A percentile compares a stretch with the other conserved stretches of the same genome.
Evolutionary conservation across 2,329 filamentous ascomycete genomes (phyloP).

Genomic region (Penicillium sp.): DNA sequence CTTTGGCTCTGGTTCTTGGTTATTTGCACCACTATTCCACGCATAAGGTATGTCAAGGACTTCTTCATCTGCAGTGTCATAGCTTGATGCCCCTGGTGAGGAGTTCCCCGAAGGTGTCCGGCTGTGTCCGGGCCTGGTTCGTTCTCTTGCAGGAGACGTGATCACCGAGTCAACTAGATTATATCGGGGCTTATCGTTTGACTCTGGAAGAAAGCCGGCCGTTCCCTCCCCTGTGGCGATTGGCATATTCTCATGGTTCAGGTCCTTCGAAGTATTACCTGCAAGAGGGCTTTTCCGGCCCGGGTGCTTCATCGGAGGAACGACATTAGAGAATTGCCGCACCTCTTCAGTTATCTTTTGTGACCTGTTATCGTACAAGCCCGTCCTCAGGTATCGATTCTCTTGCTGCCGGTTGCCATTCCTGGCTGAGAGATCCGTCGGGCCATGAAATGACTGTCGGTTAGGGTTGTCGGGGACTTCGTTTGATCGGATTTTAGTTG

Average conservation of each 20-base stretch:
- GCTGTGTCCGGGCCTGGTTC: constrained; percentile 5
- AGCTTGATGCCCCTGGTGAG: constrained; percentile 29
- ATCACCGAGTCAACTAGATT: background rate
- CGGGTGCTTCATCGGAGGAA: constrained; percentile 13
- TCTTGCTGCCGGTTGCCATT: background rate
- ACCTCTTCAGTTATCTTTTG: constrained; percentile 1
- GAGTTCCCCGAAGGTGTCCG: constrained; percentile 15
- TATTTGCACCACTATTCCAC: background rate
- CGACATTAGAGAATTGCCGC: background rate
- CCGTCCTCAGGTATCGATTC: background rate
- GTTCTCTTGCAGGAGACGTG: background rate
- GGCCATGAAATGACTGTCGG: background rate
- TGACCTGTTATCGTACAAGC: background rate
- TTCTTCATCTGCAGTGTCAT: constrained; percentile 35
- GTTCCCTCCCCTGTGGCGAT: background rate
- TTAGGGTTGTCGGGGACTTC: background rate
- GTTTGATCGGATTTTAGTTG: background rate
- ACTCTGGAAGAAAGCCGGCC: background rate
- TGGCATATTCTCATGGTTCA: background rate
- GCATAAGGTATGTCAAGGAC: constrained; percentile 14
- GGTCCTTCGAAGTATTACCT: background rate
- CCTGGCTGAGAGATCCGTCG: background rate
- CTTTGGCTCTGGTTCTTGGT: background rate
- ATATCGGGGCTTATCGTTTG: background rate
- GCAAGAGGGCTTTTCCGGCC: constrained; percentile 5